A percentile compares a stretch with the other conserved stretches of the same genome.
Conservation (phyloP, 495 filamentous ascomycete species). For the Tuber umbilicatum region DNA sequence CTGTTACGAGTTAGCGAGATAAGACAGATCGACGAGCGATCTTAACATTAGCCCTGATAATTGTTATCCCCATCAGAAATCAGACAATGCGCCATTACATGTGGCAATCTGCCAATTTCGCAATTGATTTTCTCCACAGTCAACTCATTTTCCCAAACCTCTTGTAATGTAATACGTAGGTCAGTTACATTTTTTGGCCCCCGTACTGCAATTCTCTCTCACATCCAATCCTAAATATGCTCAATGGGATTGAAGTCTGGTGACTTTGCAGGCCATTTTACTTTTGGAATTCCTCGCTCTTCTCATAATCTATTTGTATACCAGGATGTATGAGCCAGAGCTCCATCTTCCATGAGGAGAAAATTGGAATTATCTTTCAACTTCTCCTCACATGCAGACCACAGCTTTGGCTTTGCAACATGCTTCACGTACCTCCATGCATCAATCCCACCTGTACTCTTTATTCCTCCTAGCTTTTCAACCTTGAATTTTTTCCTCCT, state of each 20-base stretch:
- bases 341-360: not conserved
- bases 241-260: not conserved
- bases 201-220: not conserved
- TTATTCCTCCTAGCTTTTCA: not conserved
- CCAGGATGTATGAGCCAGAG: not conserved
- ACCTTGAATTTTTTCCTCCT: not conserved
- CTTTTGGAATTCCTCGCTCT: not conserved
- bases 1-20: too few relatives aligned
- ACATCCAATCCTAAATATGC: not conserved
- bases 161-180: not conserved
- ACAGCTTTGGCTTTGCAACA: not conserved
- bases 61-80: not conserved
- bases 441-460: not conserved
- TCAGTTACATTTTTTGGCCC: not conserved
- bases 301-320: not conserved
- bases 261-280: not conserved
- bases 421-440: not conserved
- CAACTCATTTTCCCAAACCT: not conserved
- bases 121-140: not conserved
- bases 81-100: not conserved
- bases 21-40: too few relatives aligned
- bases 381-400: not conserved
- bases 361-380: conserved; percentile 5
- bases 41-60: too few relatives aligned
- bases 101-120: conserved; percentile 1